Conservation (phyloP, 2,329 filamentous ascomycete species). For the Chrysoporthe deuterocubensis region DNA sequence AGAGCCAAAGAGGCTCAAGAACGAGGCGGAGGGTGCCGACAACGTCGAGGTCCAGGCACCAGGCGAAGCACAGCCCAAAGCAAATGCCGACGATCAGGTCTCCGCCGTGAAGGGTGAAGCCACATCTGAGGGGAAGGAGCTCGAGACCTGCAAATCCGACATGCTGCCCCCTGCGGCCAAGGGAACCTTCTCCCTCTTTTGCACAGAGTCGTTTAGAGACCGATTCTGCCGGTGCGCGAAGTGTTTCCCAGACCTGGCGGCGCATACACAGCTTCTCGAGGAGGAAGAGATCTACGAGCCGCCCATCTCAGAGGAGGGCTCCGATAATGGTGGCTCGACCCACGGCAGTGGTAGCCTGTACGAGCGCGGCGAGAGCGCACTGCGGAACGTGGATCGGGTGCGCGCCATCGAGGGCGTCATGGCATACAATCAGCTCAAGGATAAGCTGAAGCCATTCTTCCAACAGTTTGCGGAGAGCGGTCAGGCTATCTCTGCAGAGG, state of each 20-base stretch:
- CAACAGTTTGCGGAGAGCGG: conserved; percentile 93
- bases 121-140: conserved; percentile 31
- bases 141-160: conserved; percentile 61
- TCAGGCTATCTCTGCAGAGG: conserved; percentile 85
- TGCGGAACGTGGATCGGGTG: conserved; percentile 91
- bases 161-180: conserved; percentile 60
- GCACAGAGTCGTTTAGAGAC: conserved; percentile 77
- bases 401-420: conserved; percentile 95
- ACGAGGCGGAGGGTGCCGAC: conserved; percentile 39
- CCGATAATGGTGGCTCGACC: conserved; percentile 59
- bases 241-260: conserved; percentile 76
- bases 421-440: conserved; percentile 96
- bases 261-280: conserved; percentile 82
- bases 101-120: conserved; percentile 24
- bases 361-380: conserved; percentile 88
- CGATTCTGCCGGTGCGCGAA: conserved; percentile 78
- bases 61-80: conserved; percentile 5
- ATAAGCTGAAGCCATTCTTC: conserved; percentile 94
- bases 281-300: conserved; percentile 96
- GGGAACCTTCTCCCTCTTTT: conserved; percentile 78
- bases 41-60: conserved; percentile 22
- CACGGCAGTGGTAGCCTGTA: conserved; percentile 81
- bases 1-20: conserved; percentile 57
- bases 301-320: conserved; percentile 72
- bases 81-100: conserved; percentile 22